Evolutionary conservation across 768 basidiomycete genomes (phyloP).

Genomic region (Neoboletus magnificus): DNA sequence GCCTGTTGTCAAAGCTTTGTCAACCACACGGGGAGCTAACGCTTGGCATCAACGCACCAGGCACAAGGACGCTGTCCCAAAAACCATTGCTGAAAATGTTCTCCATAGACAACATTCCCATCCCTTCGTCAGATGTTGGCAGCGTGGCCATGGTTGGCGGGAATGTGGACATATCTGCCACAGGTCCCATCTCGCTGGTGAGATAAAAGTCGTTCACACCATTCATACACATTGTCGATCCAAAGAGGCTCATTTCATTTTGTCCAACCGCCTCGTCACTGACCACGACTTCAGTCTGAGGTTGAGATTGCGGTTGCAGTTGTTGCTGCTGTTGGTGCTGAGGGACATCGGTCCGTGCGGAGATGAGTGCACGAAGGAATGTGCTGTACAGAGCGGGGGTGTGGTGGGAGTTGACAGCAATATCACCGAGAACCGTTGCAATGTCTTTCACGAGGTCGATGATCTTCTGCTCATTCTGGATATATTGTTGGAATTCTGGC

Average conservation of each 20-base stretch:
- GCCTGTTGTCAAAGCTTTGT: conserved; percentile 41
- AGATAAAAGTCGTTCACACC: conserved; percentile 58
- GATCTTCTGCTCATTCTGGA: conserved; percentile 70
- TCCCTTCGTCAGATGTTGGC: conserved; percentile 38
- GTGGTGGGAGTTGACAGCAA: conserved; percentile 76
- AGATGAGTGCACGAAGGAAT: conserved; percentile 76
- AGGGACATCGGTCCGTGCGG: conserved; percentile 41
- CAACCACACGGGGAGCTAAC: neutral
- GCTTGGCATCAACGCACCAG: conserved; percentile 49
- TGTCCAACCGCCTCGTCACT: conserved; percentile 19
- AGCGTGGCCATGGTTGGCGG: conserved; percentile 79
- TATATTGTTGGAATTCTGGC: conserved; percentile 75
- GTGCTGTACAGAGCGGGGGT: conserved; percentile 88
- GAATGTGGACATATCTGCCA: conserved; percentile 77
- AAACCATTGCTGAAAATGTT: conserved; percentile 75
- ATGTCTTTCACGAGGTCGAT: conserved; percentile 74
- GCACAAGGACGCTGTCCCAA: conserved; percentile 87
- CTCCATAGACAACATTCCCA: conserved; percentile 71
- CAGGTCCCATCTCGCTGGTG: conserved; percentile 82
- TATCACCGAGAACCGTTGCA: conserved; percentile 72
- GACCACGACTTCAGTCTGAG: conserved; percentile 16
- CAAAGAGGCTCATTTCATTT: conserved; percentile 31
- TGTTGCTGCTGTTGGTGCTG: conserved; percentile 22
- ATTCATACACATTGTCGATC: conserved; percentile 17
- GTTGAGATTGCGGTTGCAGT: conserved; percentile 16